Evolutionary conservation across 768 basidiomycete species (phyloP), one percentile per base, ranked within the genome.

Genomic region (Russula ochroleuca): DNA sequence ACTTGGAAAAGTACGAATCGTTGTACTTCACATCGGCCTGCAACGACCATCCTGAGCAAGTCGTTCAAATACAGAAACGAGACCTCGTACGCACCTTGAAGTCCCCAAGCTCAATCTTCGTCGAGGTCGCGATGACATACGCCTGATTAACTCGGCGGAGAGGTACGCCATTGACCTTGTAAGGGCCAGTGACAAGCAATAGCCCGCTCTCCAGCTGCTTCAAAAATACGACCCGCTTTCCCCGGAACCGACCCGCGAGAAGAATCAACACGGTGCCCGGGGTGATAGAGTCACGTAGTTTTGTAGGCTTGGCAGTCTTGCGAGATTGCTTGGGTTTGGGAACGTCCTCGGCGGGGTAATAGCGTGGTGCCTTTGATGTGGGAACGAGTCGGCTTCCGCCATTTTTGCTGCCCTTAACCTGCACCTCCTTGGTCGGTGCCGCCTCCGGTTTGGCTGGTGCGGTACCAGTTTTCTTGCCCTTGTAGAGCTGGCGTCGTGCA

Each of bases 121-220:
- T 98, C 61, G 94, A 94, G 63, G 97, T 99, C 63, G 96, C 93
- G 73, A 99, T 98, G 67, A 95, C 94, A 75, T 99, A 99, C 60
- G 97, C 94, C 81, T 98, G 96, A 82, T 94, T 96, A 65, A 99
- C 94, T 76, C 97, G 86, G 76, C 95, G 85, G 75, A 99, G 83
- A 70, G 97, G 97, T 51, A 99, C 96, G 75, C 97, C 97, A 78
- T 99, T 99, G 76, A 98, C 76, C 84, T 94, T 96, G 86, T 85
- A 98, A 53, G 97, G 97, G 61, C 97, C 97, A 43, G 95, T 94
- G 71, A 99, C 94, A 78, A 99, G 82, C 72, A 99, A 78, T 73
- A 99, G 78, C 59, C 97, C 97, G 67, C 89, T 89, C 71, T 84
- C 83, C 75, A 98, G 79, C 81, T 95, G 94, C 85, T 97, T 97